Evolutionary conservation across 1,284 basidiomycete species (phyloP), one percentile per base, ranked within the genome.

Genomic region (Cronartium quercuum): DNA sequence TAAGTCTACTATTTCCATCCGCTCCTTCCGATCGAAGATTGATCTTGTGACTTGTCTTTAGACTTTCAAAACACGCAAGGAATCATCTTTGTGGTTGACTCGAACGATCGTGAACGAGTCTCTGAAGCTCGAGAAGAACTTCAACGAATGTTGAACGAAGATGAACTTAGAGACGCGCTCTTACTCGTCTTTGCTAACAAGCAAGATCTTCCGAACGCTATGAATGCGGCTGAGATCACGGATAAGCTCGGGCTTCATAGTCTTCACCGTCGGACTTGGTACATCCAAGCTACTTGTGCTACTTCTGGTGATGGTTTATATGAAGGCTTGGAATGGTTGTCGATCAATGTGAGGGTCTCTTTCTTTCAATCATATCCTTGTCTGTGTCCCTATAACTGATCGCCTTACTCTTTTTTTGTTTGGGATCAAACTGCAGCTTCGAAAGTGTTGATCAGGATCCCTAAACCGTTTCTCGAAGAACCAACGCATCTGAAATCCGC

Each of bases 61-160:
- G 95, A 99, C 86, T 99, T 97, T 92, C 96, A 98, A 85, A 98
- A 98, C 87, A 99, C 96, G 64, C 96, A 99, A 85, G 96, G 95
- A 79, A 98, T 99, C 85, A 98, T 99, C 83, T 99, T 98, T 83
- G 96, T 99, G 75, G 94, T 99, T 78, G 96, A 99, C 84, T 98
- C 96, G 75, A 98, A 98, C 84, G 96, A 99, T 86, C 87, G 96
- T 84, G 96, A 98, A 85, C 95, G 96, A 91, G 91, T 98, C 78
- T 91, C 92, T 68, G 96, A 99, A 85, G 96, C 96, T 68, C 91
- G 96, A 77, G 96, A 98, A 86, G 96, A 99, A 85, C 88, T 99
- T 76, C 96, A 98, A 84, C 91, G 95, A 82, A 99, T 99, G 94
- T 86, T 99, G 83, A 98, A 97, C 84, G 96, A 98, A 84, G 95